Percentiles rank a stretch among this genome's conserved stretches.
Conservation (phyloP, 106 monocot species). For the Dendrobium huoshanense region DNA sequence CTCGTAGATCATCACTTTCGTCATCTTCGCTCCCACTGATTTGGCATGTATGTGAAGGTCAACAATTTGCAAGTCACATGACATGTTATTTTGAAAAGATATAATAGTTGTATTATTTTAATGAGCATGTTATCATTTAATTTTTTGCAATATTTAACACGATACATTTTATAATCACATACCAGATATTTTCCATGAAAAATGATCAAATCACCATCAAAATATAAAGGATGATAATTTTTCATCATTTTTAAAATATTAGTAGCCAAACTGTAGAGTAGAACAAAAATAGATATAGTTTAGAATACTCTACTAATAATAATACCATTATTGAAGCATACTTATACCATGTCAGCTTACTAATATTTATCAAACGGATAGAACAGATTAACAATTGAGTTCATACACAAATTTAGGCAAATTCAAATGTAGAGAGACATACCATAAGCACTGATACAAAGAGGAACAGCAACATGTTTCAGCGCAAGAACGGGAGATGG, state of each 20-base stretch:
- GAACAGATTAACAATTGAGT: background rate
- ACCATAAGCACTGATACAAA: slow-evolving; percentile 17
- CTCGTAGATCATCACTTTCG: too few species aligned
- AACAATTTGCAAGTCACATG: too few species aligned
- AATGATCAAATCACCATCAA: background rate
- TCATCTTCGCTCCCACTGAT: too few species aligned
- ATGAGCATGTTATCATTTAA: background rate
- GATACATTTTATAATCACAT: background rate
- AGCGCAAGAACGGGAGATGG: slow-evolving; percentile 59
- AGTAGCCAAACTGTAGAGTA: background rate
- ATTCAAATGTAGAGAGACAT: slow-evolving; percentile 6
- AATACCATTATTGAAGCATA: background rate
- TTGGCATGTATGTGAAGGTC: too few species aligned
- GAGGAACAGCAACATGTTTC: slow-evolving; percentile 51
- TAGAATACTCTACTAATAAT: background rate
- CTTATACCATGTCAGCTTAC: background rate
- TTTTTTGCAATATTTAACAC: background rate
- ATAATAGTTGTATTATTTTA: background rate
- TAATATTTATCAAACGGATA: background rate
- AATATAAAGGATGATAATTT: background rate
- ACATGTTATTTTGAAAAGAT: too few species aligned
- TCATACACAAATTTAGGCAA: background rate
- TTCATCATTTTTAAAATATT: background rate
- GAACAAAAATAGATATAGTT: background rate
- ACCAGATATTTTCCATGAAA: background rate